Percentiles rank a stretch among this genome's conserved stretches.
Evolutionary conservation across 2,329 filamentous ascomycete species (phyloP).

Genomic region (Fusarium drepaniforme): DNA sequence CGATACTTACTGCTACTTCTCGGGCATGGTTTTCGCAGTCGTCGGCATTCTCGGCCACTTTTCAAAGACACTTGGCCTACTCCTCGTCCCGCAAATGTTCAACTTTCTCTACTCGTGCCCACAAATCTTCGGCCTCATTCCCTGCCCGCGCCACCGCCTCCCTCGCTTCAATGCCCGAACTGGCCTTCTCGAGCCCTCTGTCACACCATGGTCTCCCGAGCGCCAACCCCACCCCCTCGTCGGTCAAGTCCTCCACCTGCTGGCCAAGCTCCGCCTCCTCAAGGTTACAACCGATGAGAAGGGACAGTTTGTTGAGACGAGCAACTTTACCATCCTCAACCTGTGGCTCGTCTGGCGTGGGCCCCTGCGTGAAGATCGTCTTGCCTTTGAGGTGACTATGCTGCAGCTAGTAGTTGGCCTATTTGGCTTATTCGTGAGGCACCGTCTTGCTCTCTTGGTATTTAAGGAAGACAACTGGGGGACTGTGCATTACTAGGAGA

Average conservation of each 20-base stretch:
- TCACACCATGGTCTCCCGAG: slow-evolving; percentile 78
- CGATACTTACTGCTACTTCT: slow-evolving; percentile 99
- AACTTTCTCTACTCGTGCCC: slow-evolving; percentile 96
- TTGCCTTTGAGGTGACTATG: slow-evolving; percentile 83
- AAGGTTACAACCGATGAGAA: slow-evolving; percentile 75
- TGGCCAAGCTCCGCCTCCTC: slow-evolving; percentile 77
- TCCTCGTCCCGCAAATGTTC: slow-evolving; percentile 94
- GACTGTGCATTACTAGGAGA: slow-evolving; percentile 44
- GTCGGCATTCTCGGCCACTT: slow-evolving; percentile 98
- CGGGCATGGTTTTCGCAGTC: slow-evolving; percentile 98
- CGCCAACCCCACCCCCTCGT: slow-evolving; percentile 77
- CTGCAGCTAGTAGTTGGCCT: slow-evolving; percentile 83
- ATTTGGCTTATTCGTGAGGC: slow-evolving; percentile 86
- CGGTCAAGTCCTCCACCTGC: slow-evolving; percentile 72
- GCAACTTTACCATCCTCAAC: slow-evolving; percentile 94
- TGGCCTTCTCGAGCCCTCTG: slow-evolving; percentile 87
- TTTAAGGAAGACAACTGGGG: slow-evolving; percentile 90
- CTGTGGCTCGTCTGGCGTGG: slow-evolving; percentile 97
- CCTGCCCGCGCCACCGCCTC: slow-evolving; percentile 92
- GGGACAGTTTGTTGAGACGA: slow-evolving; percentile 81
- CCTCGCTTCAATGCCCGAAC: slow-evolving; percentile 89
- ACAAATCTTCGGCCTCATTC: slow-evolving; percentile 90
- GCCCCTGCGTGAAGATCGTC: slow-evolving; percentile 85
- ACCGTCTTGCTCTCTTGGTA: slow-evolving; percentile 86
- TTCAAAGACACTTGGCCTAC: slow-evolving; percentile 92